Percentiles rank a stretch among this genome's conserved stretches.
These are phyloP conservation scores for Elaeis oleifera DNA, from an alignment of 202 grass and related monocot species.

Conservation along the genomic window DNA sequence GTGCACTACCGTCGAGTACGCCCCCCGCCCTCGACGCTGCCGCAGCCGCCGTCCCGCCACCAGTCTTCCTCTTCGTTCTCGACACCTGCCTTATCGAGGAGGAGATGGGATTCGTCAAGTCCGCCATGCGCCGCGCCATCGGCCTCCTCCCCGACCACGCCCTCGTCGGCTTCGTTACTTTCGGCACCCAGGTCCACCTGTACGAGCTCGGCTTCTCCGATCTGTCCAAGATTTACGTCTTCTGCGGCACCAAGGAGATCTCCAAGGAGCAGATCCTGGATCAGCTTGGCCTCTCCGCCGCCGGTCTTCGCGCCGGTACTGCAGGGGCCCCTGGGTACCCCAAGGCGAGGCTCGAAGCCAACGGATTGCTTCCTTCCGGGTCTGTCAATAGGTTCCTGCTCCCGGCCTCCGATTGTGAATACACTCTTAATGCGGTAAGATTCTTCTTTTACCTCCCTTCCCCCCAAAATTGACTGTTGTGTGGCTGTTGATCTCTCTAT, in stretches of 20 bases:
- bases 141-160: conserved; percentile 80
- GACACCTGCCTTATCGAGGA: conserved; percentile 97
- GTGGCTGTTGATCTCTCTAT: too few species aligned
- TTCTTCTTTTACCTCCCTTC: conserved; percentile 11
- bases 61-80: conserved; percentile 89
- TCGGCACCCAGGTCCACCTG: conserved; percentile 93
- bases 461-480: neutral
- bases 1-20: conserved; percentile 87
- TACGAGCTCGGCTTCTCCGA: conserved; percentile 90
- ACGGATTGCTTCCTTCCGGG: conserved; percentile 47
- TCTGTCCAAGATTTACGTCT: conserved; percentile 95
- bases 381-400: conserved; percentile 81
- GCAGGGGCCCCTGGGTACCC: conserved; percentile 42
- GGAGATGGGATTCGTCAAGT: conserved; percentile 77
- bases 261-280: conserved; percentile 95
- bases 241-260: conserved; percentile 91
- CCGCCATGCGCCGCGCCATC: conserved; percentile 74
- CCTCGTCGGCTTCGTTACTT: conserved; percentile 82
- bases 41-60: conserved; percentile 29
- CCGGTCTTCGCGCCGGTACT: conserved; percentile 13
- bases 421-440: conserved; percentile 70
- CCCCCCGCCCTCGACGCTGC: conserved; percentile 33
- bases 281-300: conserved; percentile 60
- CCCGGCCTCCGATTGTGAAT: conserved; percentile 80
- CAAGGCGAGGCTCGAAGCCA: conserved; percentile 38